phyloP scores from a whole-genome alignment of 768 basidiomycete species.

The Trametes cinnabarina region DNA sequence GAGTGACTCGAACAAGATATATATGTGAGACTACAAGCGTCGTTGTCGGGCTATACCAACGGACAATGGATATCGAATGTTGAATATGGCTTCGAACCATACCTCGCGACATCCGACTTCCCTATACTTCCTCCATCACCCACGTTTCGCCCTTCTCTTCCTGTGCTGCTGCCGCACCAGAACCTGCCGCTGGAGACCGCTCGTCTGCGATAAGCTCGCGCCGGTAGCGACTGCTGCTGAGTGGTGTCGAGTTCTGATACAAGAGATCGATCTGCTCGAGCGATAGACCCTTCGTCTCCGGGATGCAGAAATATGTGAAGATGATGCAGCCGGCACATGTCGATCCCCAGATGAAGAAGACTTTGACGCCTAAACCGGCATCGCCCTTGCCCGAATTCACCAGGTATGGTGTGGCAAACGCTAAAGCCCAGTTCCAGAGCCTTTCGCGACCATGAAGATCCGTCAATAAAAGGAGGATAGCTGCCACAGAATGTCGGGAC shows the following conservation, averaged over 20 bases:
- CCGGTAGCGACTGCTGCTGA: slow-evolving; percentile 20
- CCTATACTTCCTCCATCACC: background rate
- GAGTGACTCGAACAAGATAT: too few species aligned
- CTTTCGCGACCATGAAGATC: background rate
- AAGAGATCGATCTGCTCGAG: slow-evolving; percentile 37
- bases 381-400: slow-evolving; percentile 26
- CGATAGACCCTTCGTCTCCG: slow-evolving; percentile 28
- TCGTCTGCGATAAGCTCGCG: background rate
- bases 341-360: slow-evolving; percentile 42
- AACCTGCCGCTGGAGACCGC: background rate
- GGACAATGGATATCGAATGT: too few species aligned
- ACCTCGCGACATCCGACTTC: too few species aligned
- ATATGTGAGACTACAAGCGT: too few species aligned
- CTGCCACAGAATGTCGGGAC: background rate
- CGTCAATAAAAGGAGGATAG: too few species aligned
- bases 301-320: slow-evolving; percentile 40
- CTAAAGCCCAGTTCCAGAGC: slow-evolving; percentile 42
- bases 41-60: too few species aligned
- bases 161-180: background rate
- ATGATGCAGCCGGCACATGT: slow-evolving; percentile 32
- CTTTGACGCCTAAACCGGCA: slow-evolving; percentile 28
- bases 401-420: slow-evolving; percentile 34
- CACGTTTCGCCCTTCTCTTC: background rate
- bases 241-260: slow-evolving; percentile 32
- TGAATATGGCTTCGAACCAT: too few species aligned